phyloP scores from a whole-genome alignment of 2,329 filamentous ascomycete species.

The Fusarium protoensiforme region DNA sequence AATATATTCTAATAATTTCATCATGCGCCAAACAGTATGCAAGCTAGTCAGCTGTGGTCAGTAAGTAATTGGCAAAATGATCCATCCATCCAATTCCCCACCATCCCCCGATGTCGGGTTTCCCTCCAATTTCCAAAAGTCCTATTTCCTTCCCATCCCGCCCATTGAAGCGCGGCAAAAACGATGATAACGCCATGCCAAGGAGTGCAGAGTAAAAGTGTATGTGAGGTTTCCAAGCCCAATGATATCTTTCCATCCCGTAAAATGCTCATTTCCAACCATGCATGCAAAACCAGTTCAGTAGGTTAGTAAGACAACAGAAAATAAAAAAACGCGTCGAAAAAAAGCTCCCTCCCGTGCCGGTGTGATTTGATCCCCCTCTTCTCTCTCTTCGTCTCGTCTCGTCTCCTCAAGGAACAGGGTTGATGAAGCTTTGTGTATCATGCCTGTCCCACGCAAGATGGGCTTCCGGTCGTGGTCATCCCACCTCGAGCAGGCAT shows the following conservation, averaged over 20 bases:
- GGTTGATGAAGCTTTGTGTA: not conserved
- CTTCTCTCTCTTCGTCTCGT: conserved; percentile 5
- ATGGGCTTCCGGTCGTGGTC: conserved; percentile 12
- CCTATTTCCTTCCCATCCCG: not conserved
- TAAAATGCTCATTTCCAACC: conserved; percentile 35
- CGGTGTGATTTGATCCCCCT: conserved; percentile 20
- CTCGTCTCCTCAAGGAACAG: not conserved
- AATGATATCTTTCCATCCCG: conserved; percentile 35
- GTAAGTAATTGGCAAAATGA: conserved; percentile 8
- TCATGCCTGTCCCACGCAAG: conserved; percentile 1
- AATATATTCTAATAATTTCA: conserved; percentile 30
- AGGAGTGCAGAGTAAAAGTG: conserved; percentile 16
- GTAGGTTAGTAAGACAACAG: conserved; percentile 1
- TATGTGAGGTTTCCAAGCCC: conserved; percentile 13
- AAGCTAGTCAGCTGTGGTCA: conserved; percentile 26
- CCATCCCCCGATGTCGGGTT: not conserved
- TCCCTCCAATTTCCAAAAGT: not conserved
- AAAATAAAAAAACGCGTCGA: conserved; percentile 20
- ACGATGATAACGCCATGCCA: conserved; percentile 35
- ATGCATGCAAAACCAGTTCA: conserved; percentile 31
- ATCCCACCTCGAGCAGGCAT: conserved; percentile 26
- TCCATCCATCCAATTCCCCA: not conserved
- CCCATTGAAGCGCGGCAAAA: conserved; percentile 14
- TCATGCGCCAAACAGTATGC: conserved; percentile 41
- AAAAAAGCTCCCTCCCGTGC: conserved; percentile 17